These are phyloP conservation scores for Populus hybrid DNA, from an alignment of 441 rosid species.

Conservation along the genomic window DNA sequence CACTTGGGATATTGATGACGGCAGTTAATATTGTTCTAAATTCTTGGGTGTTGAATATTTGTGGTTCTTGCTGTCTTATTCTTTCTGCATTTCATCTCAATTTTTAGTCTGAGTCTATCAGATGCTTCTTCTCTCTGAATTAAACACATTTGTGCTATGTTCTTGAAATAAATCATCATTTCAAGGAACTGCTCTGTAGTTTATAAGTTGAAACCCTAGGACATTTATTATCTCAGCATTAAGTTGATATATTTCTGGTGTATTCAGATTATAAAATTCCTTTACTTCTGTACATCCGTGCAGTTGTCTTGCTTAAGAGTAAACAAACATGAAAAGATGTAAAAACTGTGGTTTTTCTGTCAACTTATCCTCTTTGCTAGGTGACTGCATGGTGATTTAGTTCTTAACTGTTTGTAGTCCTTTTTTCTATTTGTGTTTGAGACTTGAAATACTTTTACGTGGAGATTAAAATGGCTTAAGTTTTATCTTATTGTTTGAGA, in stretches of 20 bases:
- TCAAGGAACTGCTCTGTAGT: neutral
- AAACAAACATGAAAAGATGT: neutral
- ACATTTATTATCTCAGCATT: neutral
- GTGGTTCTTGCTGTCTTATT: neutral
- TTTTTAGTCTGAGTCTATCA: neutral
- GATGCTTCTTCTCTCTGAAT: neutral
- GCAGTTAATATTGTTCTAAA: neutral
- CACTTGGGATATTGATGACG: neutral
- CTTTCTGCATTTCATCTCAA: neutral
- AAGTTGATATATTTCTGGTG: neutral
- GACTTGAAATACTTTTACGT: neutral
- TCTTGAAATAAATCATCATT: conserved; percentile 8
- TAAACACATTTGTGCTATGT: neutral
- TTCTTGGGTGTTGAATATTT: neutral
- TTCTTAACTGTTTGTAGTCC: neutral
- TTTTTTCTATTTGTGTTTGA: neutral
- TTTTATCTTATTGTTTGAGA: conserved; percentile 1
- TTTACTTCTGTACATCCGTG: neutral
- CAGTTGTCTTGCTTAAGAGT: neutral
- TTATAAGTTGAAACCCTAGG: neutral
- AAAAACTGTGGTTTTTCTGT: neutral
- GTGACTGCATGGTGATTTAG: conserved; percentile 5
- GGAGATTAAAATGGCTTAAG: neutral
- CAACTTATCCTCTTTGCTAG: neutral
- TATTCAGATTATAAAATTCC: neutral